Evolutionary conservation across 306 rosid genomes (phyloP).

Genomic region (Cicer chorassanicum): DNA sequence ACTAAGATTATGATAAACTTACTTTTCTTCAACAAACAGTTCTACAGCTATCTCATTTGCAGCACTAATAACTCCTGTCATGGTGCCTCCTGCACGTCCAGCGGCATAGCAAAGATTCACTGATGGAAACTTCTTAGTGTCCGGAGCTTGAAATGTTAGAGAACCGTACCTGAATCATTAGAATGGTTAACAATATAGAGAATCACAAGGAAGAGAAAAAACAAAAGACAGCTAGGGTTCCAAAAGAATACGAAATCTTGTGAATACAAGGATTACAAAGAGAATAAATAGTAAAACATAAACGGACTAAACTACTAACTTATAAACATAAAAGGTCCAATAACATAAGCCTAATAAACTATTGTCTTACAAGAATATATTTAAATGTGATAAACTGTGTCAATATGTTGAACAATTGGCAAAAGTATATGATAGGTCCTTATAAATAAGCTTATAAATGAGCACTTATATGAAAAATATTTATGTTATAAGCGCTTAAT

Average conservation of each 20-base stretch:
- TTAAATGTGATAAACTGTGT: not conserved
- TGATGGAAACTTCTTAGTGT: constrained; percentile 82
- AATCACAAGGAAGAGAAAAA: too few relatives aligned
- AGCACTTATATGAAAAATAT: too few relatives aligned
- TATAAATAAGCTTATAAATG: too few relatives aligned
- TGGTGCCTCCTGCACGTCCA: constrained; percentile 93
- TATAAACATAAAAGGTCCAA: too few relatives aligned
- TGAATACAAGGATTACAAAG: too few relatives aligned
- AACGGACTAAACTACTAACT: too few relatives aligned
- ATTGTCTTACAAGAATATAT: not conserved
- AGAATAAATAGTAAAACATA: too few relatives aligned
- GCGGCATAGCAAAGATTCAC: constrained; percentile 89
- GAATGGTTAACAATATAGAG: not conserved
- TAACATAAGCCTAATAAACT: too few relatives aligned
- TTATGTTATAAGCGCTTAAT: too few relatives aligned
- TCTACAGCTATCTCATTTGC: constrained; percentile 97
- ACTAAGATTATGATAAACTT: constrained; percentile 38
- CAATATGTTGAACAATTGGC: constrained; percentile 17
- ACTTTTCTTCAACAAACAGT: constrained; percentile 84
- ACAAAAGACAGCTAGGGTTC: too few relatives aligned
- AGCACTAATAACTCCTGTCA: constrained; percentile 96
- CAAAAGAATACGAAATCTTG: too few relatives aligned
- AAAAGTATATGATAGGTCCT: not conserved
- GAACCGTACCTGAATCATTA: constrained; percentile 74
- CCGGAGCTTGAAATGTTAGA: constrained; percentile 78